phyloP scores from a whole-genome alignment of 1,284 basidiomycete genomes.

The Fomitopsis palustris region DNA sequence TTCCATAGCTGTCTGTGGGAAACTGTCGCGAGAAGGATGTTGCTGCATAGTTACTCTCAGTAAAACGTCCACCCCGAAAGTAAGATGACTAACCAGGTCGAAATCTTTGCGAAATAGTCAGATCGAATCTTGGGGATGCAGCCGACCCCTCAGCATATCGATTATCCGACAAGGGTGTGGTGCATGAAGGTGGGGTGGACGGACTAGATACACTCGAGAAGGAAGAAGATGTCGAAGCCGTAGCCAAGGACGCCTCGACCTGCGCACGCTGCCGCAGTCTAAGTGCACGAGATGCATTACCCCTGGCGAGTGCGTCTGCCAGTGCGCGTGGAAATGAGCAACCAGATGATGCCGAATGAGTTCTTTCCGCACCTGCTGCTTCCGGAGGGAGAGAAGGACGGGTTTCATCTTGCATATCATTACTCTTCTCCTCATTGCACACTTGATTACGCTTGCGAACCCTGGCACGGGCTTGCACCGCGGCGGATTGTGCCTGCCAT shows the following conservation, averaged over 20 bases:
- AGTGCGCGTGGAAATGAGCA: neutral
- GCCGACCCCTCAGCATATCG: too few species aligned
- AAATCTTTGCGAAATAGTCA: too few species aligned
- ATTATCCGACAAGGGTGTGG: too few species aligned
- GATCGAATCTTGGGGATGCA: too few species aligned
- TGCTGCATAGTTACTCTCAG: too few species aligned
- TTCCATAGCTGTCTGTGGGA: too few species aligned
- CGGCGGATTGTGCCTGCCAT: neutral
- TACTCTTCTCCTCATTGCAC: neutral
- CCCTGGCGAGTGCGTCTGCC: neutral
- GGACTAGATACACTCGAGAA: neutral
- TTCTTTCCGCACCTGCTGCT: neutral
- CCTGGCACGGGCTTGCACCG: neutral
- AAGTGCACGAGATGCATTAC: neutral
- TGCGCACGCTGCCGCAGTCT: neutral
- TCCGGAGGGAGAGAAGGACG: neutral
- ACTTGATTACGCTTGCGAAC: neutral
- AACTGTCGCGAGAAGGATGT: too few species aligned
- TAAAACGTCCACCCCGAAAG: too few species aligned
- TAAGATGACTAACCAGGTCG: too few species aligned
- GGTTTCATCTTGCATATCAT: neutral
- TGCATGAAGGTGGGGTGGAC: neutral
- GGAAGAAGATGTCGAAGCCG: neutral
- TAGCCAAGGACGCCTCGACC: neutral
- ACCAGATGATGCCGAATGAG: neutral